Conservation (phyloP, 2,329 filamentous ascomycete genomes). For the Botrytis galanthina region DNA sequence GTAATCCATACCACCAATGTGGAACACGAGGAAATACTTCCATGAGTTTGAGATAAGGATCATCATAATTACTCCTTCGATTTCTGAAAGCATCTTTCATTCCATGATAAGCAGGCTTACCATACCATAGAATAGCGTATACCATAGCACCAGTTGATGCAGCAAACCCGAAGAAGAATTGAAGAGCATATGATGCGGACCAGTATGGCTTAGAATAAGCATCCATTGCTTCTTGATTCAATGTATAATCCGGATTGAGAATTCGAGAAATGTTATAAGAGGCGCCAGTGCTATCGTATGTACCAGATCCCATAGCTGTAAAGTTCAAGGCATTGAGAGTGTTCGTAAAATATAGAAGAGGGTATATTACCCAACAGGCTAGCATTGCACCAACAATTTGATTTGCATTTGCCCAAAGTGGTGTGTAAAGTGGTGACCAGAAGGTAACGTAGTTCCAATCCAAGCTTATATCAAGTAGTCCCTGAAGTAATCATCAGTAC, state of each 20-base stretch:
- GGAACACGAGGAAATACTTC: conserved; percentile 52
- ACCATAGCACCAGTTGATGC: conserved; percentile 45
- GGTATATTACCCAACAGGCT: conserved; percentile 38
- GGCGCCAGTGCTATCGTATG: conserved; percentile 62
- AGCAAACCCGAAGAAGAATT: conserved; percentile 46
- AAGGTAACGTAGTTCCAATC: conserved; percentile 45
- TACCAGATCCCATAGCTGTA: conserved; percentile 47
- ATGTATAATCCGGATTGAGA: conserved; percentile 46
- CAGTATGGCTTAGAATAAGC: conserved; percentile 28
- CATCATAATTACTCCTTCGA: conserved; percentile 29
- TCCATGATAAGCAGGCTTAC: conserved; percentile 40
- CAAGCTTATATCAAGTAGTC: conserved; percentile 41
- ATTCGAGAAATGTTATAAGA: conserved; percentile 64
- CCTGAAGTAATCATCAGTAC: conserved; percentile 17
- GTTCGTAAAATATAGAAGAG: conserved; percentile 45
- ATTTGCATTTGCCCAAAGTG: conserved; percentile 40
- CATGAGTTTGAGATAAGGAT: conserved; percentile 47
- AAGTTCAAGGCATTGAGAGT: conserved; percentile 43
- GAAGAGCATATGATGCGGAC: conserved; percentile 43
- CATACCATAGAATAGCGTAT: conserved; percentile 45
- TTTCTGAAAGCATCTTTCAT: conserved; percentile 29
- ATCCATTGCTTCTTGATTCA: conserved; percentile 30
- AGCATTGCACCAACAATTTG: conserved; percentile 37
- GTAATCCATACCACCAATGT: conserved; percentile 58
- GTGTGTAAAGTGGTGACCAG: conserved; percentile 29